Conservation (phyloP, 2,329 filamentous ascomycete genomes). For the Microsporum canis region DNA sequence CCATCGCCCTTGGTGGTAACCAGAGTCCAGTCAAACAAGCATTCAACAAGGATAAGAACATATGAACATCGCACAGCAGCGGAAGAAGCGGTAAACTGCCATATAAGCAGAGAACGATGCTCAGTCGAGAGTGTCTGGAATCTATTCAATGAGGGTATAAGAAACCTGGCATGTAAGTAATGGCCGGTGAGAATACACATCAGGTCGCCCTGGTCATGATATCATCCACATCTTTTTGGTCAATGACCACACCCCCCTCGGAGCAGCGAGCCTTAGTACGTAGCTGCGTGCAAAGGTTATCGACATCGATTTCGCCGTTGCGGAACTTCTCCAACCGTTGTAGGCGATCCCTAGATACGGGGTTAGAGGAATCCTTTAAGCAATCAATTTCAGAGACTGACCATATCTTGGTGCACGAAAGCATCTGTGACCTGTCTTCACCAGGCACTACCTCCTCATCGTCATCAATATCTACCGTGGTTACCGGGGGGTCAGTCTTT, state of each 20-base stretch:
- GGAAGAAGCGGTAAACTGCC: neutral
- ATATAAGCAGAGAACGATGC: neutral
- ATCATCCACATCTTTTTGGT: constrained; percentile 75
- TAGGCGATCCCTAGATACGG: constrained; percentile 63
- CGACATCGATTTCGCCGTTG: constrained; percentile 84
- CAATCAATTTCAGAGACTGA: constrained; percentile 39
- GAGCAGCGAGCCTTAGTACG: constrained; percentile 95
- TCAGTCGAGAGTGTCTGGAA: neutral
- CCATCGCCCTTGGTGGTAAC: neutral
- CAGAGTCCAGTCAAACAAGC: neutral
- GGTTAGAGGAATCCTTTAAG: constrained; percentile 3
- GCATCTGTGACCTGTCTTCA: constrained; percentile 50
- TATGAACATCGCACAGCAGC: neutral
- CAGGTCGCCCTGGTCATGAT: constrained; percentile 46
- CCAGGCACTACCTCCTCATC: constrained; percentile 59
- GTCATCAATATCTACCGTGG: constrained; percentile 52
- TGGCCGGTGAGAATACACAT: neutral
- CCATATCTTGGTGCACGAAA: constrained; percentile 90
- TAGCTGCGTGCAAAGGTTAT: constrained; percentile 81
- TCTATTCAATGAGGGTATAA: neutral
- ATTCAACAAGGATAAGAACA: neutral
- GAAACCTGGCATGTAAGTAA: neutral
- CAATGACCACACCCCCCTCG: constrained; percentile 74
- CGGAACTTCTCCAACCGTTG: constrained; percentile 80
- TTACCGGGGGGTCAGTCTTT: constrained; percentile 68